phyloP scores from a whole-genome alignment of 805 yeast species.

The fission yeast (Schizosaccharomyces pombe) region ASM294v3 CU329670.1:4314501-4315000 shows the following conservation, averaged over 20 bases:
- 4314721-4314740: no score
- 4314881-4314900: conserved; percentile 66
- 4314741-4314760: no score
- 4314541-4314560: not conserved
- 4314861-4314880: conserved; percentile 60
- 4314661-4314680: no score
- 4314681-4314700: no score
- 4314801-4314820: not conserved
- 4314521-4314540: not conserved
- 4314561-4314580: not conserved
- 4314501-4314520: not conserved
- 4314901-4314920: conserved; percentile 61
- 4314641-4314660: no score
- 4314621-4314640: no score
- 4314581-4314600: no score
- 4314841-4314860: conserved; percentile 22
- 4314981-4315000: not conserved
- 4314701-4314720: no score
- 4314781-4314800: not conserved
- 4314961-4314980: conserved; percentile 5
- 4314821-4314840: not conserved
- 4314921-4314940: conserved; percentile 31
- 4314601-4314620: no score
- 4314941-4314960: conserved; percentile 16
- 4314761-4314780: no score